These are phyloP conservation scores for Knufia fluminis DNA, from an alignment of 2,329 filamentous ascomycete species.

Conservation along the genomic window DNA sequence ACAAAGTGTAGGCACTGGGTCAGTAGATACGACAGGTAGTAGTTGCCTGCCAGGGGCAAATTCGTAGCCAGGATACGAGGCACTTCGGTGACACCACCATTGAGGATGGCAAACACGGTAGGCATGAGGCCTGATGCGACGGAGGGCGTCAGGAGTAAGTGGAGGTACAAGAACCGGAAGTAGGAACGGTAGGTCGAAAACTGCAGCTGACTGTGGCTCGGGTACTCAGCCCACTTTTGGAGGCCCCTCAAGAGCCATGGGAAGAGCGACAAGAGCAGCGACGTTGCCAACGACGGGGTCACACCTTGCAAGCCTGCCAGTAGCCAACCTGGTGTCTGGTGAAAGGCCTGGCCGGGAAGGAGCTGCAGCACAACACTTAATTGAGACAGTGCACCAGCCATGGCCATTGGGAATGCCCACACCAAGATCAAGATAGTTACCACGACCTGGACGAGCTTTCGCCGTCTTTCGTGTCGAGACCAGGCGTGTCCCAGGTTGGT, in stretches of 20 bases:
- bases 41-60: slow-evolving; percentile 8
- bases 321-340: not conserved
- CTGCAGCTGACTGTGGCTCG: not conserved
- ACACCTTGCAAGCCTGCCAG: slow-evolving; percentile 5
- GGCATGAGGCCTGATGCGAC: slow-evolving; percentile 6
- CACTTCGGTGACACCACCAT: slow-evolving; percentile 4
- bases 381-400: slow-evolving; percentile 4
- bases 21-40: slow-evolving; percentile 5
- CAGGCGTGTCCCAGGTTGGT: not conserved
- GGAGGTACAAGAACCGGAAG: slow-evolving; percentile 6
- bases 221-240: not conserved
- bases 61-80: slow-evolving; percentile 7
- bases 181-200: not conserved
- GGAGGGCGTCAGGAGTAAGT: slow-evolving; percentile 5
- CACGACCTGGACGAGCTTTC: not conserved
- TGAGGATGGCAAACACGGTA: not conserved
- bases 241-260: slow-evolving; percentile 2
- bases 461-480: not conserved
- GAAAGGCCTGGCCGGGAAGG: not conserved
- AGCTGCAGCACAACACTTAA: not conserved
- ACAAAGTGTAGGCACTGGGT: not conserved
- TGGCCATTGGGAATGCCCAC: slow-evolving; percentile 7
- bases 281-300: slow-evolving; percentile 6
- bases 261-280: not conserved
- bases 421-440: not conserved